Conservation (phyloP, 108 stramenopile genomes). For the Bacterosira constricta region DNA sequence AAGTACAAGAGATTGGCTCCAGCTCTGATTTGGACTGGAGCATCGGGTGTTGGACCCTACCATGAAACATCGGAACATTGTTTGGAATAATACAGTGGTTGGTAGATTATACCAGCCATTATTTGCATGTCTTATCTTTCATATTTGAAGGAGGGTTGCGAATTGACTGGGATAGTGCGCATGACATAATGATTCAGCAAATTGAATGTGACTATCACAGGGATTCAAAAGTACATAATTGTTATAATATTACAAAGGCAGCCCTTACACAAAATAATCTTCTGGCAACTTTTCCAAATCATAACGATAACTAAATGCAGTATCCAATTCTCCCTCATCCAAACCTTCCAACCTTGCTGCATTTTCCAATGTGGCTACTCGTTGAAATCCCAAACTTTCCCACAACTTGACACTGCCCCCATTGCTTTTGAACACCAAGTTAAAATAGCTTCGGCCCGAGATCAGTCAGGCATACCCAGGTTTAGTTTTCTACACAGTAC, state of each 20-base stretch:
- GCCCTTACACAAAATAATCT: slow-evolving; percentile 32
- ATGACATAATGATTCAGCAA: no score
- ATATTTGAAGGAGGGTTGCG: background rate
- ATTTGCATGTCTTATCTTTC: background rate
- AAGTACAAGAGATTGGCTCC: no score
- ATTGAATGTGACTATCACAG: background rate
- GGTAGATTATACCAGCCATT: no score
- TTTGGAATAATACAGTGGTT: no score
- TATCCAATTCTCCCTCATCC: slow-evolving; percentile 50
- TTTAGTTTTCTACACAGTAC: no score
- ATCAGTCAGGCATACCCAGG: no score
- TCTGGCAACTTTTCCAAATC: slow-evolving; percentile 54
- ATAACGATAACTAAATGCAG: slow-evolving; percentile 61
- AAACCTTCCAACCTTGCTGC: slow-evolving; percentile 62
- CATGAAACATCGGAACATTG: no score
- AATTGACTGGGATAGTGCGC: no score
- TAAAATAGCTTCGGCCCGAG: no score
- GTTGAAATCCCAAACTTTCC: slow-evolving; percentile 63
- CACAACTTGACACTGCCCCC: slow-evolving; percentile 46
- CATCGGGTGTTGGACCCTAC: no score
- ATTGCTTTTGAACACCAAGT: slow-evolving; percentile 65
- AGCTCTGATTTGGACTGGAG: no score
- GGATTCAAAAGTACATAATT: background rate
- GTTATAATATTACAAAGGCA: background rate
- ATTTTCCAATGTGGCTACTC: slow-evolving; percentile 57